Evolutionary conservation across 208 protist species (phyloP).

Genomic region (Naegleria fowleri): DNA sequence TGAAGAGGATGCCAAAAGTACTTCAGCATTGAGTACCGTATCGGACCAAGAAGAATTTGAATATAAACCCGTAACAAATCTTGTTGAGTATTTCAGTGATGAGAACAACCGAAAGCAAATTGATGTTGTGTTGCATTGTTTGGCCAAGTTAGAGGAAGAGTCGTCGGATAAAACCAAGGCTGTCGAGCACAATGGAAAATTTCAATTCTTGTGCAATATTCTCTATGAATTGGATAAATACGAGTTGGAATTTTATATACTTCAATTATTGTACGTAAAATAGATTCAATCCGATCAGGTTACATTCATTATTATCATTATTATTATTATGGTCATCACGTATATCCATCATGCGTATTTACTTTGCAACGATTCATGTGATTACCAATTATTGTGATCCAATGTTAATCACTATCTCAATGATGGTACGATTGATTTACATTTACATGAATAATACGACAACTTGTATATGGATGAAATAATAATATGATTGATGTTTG

Average conservation of each 20-base stretch:
- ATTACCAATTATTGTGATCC: neutral
- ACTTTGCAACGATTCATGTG: too few species aligned
- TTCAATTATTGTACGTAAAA: conserved; percentile 7
- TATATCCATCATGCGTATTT: too few species aligned
- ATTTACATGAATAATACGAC: too few species aligned
- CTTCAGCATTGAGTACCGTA: neutral
- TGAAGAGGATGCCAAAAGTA: neutral
- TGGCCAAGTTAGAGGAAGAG: neutral
- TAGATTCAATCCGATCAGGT: neutral
- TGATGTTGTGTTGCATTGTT: neutral
- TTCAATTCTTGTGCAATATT: conserved; percentile 7
- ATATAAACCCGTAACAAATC: conserved; percentile 1
- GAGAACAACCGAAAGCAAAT: neutral
- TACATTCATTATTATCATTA: neutral
- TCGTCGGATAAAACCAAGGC: neutral
- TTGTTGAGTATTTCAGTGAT: conserved; percentile 7
- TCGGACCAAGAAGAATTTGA: neutral
- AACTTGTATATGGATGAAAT: neutral
- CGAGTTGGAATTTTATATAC: conserved; percentile 23
- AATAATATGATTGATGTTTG: neutral
- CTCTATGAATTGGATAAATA: neutral
- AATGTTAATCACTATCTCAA: too few species aligned
- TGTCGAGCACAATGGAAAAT: neutral
- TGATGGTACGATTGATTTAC: too few species aligned
- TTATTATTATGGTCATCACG: too few species aligned